Evolutionary conservation across 768 basidiomycete species (phyloP).

Genomic region (Crucibulum laeve): DNA sequence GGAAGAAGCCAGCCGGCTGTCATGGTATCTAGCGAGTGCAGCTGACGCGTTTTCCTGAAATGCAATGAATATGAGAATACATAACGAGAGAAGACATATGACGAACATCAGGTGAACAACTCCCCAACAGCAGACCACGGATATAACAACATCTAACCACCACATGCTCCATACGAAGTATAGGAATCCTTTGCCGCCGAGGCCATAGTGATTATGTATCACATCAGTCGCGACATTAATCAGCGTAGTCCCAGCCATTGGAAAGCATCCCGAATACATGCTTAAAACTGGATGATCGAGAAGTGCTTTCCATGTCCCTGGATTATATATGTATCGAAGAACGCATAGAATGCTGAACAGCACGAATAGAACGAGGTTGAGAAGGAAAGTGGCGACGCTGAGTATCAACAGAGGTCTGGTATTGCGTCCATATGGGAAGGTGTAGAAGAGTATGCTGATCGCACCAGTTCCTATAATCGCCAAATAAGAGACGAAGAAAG

Average conservation of each 20-base stretch:
- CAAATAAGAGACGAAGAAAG: background rate
- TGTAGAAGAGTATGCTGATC: conserved; percentile 51
- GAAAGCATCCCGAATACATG: conserved; percentile 41
- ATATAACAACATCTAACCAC: conserved; percentile 62
- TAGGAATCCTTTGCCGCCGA: conserved; percentile 50
- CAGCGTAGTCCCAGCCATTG: conserved; percentile 61
- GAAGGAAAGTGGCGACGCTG: conserved; percentile 47
- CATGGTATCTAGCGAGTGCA: conserved; percentile 51
- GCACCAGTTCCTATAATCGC: conserved; percentile 36
- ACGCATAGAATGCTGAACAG: conserved; percentile 40
- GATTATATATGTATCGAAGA: conserved; percentile 50
- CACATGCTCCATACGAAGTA: conserved; percentile 60
- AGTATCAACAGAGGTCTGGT: conserved; percentile 33
- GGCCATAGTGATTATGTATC: conserved; percentile 35
- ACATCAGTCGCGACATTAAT: conserved; percentile 45
- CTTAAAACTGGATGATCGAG: conserved; percentile 41
- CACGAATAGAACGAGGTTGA: conserved; percentile 53
- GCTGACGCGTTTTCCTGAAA: conserved; percentile 51
- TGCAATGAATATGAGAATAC: background rate
- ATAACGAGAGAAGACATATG: conserved; percentile 1
- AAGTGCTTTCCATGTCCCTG: conserved; percentile 36
- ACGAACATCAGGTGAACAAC: conserved; percentile 66
- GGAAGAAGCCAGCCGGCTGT: conserved; percentile 72
- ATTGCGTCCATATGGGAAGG: conserved; percentile 49
- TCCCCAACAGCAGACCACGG: conserved; percentile 55